These are phyloP conservation scores for Boletus smithii DNA, from an alignment of 1,284 basidiomycete species.

Conservation along the genomic window DNA sequence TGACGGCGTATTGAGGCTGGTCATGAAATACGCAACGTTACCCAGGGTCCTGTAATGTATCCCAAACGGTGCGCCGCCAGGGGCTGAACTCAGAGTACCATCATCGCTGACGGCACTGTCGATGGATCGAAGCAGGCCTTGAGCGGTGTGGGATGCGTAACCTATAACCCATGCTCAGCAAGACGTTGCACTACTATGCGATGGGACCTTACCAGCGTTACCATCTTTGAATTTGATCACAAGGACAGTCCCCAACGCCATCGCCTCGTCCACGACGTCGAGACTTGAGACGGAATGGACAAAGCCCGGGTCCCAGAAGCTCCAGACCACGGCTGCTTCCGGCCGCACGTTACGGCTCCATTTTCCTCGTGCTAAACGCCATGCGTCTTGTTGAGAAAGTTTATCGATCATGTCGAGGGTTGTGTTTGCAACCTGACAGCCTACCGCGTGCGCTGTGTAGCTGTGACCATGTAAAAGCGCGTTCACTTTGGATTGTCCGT, in stretches of 20 bases:
- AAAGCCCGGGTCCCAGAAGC: slow-evolving; percentile 82
- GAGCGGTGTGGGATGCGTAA: slow-evolving; percentile 75
- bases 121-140: slow-evolving; percentile 54
- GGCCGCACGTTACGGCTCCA: slow-evolving; percentile 29
- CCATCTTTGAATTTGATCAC: slow-evolving; percentile 73
- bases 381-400: slow-evolving; percentile 41
- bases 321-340: slow-evolving; percentile 56
- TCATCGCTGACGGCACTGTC: slow-evolving; percentile 27
- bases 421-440: slow-evolving; percentile 87
- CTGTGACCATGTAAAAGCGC: slow-evolving; percentile 94
- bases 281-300: slow-evolving; percentile 61
- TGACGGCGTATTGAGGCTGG: slow-evolving; percentile 73
- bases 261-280: slow-evolving; percentile 64
- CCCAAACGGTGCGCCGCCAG: slow-evolving; percentile 60
- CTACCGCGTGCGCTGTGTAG: slow-evolving; percentile 90
- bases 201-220: slow-evolving; percentile 46
- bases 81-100: slow-evolving; percentile 39
- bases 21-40: slow-evolving; percentile 93
- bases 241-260: slow-evolving; percentile 89
- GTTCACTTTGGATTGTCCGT: slow-evolving; percentile 72
- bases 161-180: slow-evolving; percentile 39
- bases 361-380: slow-evolving; percentile 37
- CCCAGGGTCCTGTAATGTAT: slow-evolving; percentile 90
- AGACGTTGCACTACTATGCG: neutral
- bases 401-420: slow-evolving; percentile 68